Percentiles rank a stretch among this genome's conserved stretches.
These are phyloP conservation scores for Eucalyptus tenuipes DNA, from an alignment of 345 rosid genomes.

Conservation along the genomic window DNA sequence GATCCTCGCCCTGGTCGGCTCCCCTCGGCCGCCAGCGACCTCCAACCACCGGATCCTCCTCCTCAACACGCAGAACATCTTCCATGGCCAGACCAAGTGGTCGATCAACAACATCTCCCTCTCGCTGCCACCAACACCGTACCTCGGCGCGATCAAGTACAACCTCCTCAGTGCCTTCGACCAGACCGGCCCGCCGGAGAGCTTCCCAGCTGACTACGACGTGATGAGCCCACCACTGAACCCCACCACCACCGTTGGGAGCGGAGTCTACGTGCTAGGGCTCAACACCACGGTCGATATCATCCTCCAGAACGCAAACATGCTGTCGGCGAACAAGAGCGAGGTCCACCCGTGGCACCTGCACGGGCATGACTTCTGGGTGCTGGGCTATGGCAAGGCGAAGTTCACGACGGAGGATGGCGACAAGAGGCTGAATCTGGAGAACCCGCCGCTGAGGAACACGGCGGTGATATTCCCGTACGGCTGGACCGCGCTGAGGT, in stretches of 20 bases:
- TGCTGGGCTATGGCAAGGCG: slow-evolving; percentile 73
- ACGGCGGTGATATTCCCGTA: slow-evolving; percentile 53
- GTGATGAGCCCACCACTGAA: slow-evolving; percentile 34
- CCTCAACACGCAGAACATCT: slow-evolving; percentile 59
- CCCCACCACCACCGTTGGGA: slow-evolving; percentile 34
- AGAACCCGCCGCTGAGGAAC: slow-evolving; percentile 65
- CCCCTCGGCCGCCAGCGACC: slow-evolving; percentile 31
- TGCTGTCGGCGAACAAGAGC: slow-evolving; percentile 16
- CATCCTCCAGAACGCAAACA: slow-evolving; percentile 69
- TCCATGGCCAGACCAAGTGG: slow-evolving; percentile 53
- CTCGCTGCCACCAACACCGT: slow-evolving; percentile 51
- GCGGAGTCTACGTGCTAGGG: slow-evolving; percentile 37
- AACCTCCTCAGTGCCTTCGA: slow-evolving; percentile 24
- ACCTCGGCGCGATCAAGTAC: slow-evolving; percentile 49
- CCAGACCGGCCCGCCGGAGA: slow-evolving; percentile 25
- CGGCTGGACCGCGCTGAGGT: slow-evolving; percentile 84
- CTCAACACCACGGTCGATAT: slow-evolving; percentile 55
- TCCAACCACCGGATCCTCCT: slow-evolving; percentile 30
- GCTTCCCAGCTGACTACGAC: slow-evolving; percentile 25
- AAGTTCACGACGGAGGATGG: slow-evolving; percentile 9
- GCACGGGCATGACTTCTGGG: slow-evolving; percentile 93
- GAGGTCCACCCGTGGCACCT: slow-evolving; percentile 92
- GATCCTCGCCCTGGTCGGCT: slow-evolving; percentile 16
- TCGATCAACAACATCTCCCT: slow-evolving; percentile 70
- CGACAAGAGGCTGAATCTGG: slow-evolving; percentile 32